These are phyloP conservation scores for Chalciporus piperatus DNA, from an alignment of 768 basidiomycete genomes.

Conservation along the genomic window DNA sequence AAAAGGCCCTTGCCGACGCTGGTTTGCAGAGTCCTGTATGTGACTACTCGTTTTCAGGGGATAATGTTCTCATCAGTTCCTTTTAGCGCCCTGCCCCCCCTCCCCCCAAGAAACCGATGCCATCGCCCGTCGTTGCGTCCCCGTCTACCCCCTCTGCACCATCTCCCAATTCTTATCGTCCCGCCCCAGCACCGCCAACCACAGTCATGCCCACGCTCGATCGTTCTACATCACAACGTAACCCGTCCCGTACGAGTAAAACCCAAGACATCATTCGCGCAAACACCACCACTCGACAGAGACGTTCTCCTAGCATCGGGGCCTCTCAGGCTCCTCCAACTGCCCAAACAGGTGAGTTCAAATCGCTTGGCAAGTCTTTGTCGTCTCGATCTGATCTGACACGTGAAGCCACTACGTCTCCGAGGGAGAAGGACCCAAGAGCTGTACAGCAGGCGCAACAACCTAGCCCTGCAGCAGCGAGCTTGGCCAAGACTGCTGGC, in stretches of 20 bases:
- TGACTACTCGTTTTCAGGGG: not conserved
- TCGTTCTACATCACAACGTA: slow-evolving; percentile 83
- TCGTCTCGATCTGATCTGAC: slow-evolving; percentile 59
- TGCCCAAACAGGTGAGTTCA: slow-evolving; percentile 32
- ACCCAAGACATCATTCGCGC: slow-evolving; percentile 51
- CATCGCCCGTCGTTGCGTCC: slow-evolving; percentile 28
- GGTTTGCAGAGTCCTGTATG: slow-evolving; percentile 57
- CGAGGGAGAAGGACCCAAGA: slow-evolving; percentile 39
- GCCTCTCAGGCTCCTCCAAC: slow-evolving; percentile 24
- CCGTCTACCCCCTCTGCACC: slow-evolving; percentile 30
- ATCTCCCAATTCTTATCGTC: slow-evolving; percentile 57
- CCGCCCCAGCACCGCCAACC: slow-evolving; percentile 71
- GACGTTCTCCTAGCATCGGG: slow-evolving; percentile 48
- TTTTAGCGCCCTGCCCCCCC: slow-evolving; percentile 39
- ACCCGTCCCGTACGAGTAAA: slow-evolving; percentile 53
- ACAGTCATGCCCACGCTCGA: slow-evolving; percentile 69
- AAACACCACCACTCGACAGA: slow-evolving; percentile 68
- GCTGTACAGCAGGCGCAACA: slow-evolving; percentile 39
- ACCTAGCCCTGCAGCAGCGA: slow-evolving; percentile 60
- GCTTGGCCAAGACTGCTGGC: slow-evolving; percentile 64
- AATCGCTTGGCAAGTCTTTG: slow-evolving; percentile 44
- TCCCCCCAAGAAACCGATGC: slow-evolving; percentile 39
- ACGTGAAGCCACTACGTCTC: slow-evolving; percentile 38
- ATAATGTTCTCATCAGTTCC: slow-evolving; percentile 6
- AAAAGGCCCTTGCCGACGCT: slow-evolving; percentile 41